Percentiles rank a stretch among this genome's conserved stretches.
Conservation (phyloP, 192 early-diverging fungal species). For the Backusella tarrabulga region DNA sequence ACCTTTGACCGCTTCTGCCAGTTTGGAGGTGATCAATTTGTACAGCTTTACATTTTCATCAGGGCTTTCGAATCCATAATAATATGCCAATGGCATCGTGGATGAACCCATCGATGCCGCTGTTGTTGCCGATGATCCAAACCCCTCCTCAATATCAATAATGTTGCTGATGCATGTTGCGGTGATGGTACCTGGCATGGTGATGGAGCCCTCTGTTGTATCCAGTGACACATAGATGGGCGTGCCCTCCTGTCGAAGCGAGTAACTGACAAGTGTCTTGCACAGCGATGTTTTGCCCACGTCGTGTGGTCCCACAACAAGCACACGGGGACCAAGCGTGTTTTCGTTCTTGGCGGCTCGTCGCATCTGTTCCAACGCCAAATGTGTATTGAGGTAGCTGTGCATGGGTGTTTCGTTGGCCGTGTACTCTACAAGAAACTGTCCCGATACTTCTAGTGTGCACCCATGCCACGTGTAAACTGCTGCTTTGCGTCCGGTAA, state of each 20-base stretch:
- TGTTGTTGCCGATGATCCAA: conserved; percentile 68
- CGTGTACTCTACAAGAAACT: conserved; percentile 77
- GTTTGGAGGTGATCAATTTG: conserved; percentile 55
- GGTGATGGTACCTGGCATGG: conserved; percentile 84
- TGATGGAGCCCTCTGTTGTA: conserved; percentile 78
- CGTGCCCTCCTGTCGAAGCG: conserved; percentile 63
- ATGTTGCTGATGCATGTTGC: conserved; percentile 73
- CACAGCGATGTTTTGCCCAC: conserved; percentile 89
- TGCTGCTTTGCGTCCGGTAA: conserved; percentile 82
- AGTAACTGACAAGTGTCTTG: conserved; percentile 89
- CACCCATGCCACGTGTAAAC: conserved; percentile 95
- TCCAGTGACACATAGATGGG: conserved; percentile 90
- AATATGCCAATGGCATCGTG: conserved; percentile 81
- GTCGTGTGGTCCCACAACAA: conserved; percentile 91
- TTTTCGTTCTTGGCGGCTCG: conserved; percentile 42
- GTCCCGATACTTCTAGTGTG: conserved; percentile 58
- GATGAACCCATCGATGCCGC: conserved; percentile 61
- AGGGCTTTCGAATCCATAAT: conserved; percentile 82
- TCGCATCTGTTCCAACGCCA: conserved; percentile 81
- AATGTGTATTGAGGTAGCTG: conserved; percentile 84
- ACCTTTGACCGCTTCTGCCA: conserved; percentile 62
- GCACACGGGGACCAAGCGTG: conserved; percentile 53
- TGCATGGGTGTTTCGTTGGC: conserved; percentile 97
- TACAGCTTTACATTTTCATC: conserved; percentile 82
- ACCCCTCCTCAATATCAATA: conserved; percentile 84